A percentile compares a stretch with the other conserved stretches of the same genome.
Conservation (phyloP, 768 basidiomycete species). For the Sporobolomyces phaffii region DNA sequence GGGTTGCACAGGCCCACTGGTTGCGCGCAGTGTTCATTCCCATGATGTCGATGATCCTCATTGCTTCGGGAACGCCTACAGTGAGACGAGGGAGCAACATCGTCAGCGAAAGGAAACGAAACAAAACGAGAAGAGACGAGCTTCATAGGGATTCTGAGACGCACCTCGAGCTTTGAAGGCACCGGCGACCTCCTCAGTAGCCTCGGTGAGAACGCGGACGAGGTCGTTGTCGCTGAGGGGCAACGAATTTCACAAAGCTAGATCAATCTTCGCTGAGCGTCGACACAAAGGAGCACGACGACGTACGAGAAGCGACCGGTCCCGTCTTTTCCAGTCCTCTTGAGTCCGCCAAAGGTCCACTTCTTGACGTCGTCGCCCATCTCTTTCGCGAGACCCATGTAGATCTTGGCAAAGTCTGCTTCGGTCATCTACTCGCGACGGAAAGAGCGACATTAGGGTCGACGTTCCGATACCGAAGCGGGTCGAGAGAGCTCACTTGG, state of each 20-base stretch:
- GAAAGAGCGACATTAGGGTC: too few relatives aligned
- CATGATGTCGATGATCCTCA: slow-evolving; percentile 21
- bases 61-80: slow-evolving; percentile 20
- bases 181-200: slow-evolving; percentile 23
- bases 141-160: too few relatives aligned
- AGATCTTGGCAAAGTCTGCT: slow-evolving; percentile 3
- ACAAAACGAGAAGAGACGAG: too few relatives aligned
- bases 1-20: slow-evolving; percentile 50
- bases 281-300: neutral
- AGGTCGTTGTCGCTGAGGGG: slow-evolving; percentile 26
- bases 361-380: slow-evolving; percentile 8
- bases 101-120: too few relatives aligned
- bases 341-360: slow-evolving; percentile 18
- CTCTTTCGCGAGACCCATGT: neutral
- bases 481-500: slow-evolving; percentile 1
- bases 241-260: neutral
- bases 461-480: too few relatives aligned
- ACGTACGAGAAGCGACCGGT: slow-evolving; percentile 2
- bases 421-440: slow-evolving; percentile 8
- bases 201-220: slow-evolving; percentile 15
- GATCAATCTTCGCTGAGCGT: neutral
- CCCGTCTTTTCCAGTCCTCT: slow-evolving; percentile 12
- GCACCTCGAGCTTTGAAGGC: slow-evolving; percentile 32
- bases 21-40: slow-evolving; percentile 22
- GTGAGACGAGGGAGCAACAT: neutral